Evolutionary conservation across 371 early-diverging fungal genomes (phyloP).

Genomic region (Mortierella sp.): DNA sequence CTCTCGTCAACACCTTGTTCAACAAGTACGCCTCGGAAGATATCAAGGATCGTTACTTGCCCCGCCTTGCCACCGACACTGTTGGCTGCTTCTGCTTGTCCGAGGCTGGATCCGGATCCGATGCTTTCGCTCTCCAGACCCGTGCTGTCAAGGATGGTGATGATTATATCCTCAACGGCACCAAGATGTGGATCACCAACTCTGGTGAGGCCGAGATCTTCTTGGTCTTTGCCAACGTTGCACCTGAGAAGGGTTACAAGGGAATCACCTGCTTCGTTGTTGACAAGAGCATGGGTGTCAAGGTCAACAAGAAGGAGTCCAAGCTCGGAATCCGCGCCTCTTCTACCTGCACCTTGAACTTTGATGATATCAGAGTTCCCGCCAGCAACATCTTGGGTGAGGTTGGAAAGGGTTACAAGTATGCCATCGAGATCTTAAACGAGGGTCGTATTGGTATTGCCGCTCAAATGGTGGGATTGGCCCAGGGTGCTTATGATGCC

Average conservation of each 20-base stretch:
- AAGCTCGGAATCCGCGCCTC: conserved; percentile 98
- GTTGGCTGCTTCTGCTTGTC: conserved; percentile 97
- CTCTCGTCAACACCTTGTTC: conserved; percentile 96
- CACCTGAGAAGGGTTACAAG: conserved; percentile 95
- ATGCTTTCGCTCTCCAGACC: conserved; percentile 97
- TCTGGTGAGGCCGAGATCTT: conserved; percentile 94
- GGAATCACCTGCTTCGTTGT: conserved; percentile 98
- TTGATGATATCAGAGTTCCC: conserved; percentile 95
- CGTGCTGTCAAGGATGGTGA: conserved; percentile 92
- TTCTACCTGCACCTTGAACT: conserved; percentile 93
- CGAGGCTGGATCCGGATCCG: conserved; percentile 94
- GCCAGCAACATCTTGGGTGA: conserved; percentile 92
- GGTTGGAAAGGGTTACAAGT: conserved; percentile 98
- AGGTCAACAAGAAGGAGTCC: conserved; percentile 96
- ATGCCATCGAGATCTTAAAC: conserved; percentile 97
- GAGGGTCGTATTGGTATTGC: conserved; percentile 99
- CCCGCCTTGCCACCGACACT: conserved; percentile 84
- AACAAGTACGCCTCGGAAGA: conserved; percentile 83
- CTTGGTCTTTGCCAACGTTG: conserved; percentile 97
- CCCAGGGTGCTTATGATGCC: conserved; percentile 94
- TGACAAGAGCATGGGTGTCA: conserved; percentile 94
- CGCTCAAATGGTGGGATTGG: conserved; percentile 97
- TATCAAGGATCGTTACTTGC: conserved; percentile 87
- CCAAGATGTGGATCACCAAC: conserved; percentile 96
- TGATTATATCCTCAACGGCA: conserved; percentile 92